phyloP scores from a whole-genome alignment of 176 grass and related monocot genomes.

The Dendrocalamus sinicus region DNA sequence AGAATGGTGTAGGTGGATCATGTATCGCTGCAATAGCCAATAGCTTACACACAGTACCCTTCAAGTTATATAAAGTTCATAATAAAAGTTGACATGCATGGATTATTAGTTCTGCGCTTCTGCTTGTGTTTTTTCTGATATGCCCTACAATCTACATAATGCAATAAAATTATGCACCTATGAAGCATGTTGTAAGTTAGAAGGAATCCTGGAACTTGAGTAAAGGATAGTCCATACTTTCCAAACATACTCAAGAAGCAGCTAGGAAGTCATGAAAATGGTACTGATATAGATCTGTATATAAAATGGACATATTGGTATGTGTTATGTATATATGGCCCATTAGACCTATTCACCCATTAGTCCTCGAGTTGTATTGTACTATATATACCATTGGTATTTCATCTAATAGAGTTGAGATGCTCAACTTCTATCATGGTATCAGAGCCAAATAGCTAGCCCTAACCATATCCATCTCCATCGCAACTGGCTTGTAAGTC shows the following conservation, averaged over 20 bases:
- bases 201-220: conserved; percentile 20
- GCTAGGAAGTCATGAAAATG: not conserved
- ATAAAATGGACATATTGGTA: conserved; percentile 20
- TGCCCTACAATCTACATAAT: not conserved
- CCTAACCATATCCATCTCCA: no score
- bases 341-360: no score
- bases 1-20: conserved; percentile 37
- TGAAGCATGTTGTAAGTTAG: conserved; percentile 27
- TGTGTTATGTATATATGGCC: no score
- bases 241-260: not conserved
- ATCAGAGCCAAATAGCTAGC: no score
- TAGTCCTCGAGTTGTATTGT: no score
- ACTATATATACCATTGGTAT: no score
- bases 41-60: not conserved
- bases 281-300: not conserved
- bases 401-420: no score
- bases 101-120: not conserved
- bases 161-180: not conserved
- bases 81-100: not conserved
- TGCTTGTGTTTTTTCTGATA: conserved; percentile 26
- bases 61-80: conserved; percentile 24
- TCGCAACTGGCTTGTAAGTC: no score
- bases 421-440: no score
- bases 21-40: conserved; percentile 8
- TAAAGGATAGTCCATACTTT: conserved; percentile 23